These are phyloP conservation scores for Neopestalotiopsis sp. DNA, from an alignment of 2,329 filamentous ascomycete genomes.

Conservation along the genomic window DNA sequence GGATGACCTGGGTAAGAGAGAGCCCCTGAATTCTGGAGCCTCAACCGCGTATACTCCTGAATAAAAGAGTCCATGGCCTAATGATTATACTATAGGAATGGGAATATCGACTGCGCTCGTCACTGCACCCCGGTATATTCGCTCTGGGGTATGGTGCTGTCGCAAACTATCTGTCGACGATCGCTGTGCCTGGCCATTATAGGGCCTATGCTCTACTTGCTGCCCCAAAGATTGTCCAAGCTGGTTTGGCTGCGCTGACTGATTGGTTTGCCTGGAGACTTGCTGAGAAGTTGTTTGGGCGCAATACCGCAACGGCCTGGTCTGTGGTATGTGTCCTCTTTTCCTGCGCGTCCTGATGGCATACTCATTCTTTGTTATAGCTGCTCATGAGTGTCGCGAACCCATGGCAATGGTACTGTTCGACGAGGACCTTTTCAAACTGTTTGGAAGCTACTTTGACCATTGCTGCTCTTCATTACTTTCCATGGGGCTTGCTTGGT, in stretches of 20 bases:
- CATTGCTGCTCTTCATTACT: slow-evolving; percentile 76
- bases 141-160: slow-evolving; percentile 72
- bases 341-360: too few species aligned
- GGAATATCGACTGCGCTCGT: slow-evolving; percentile 84
- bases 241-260: slow-evolving; percentile 74
- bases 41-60: not conserved
- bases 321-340: slow-evolving; percentile 64
- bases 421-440: slow-evolving; percentile 92
- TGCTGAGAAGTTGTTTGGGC: slow-evolving; percentile 74
- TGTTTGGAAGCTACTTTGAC: slow-evolving; percentile 91
- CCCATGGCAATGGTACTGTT: slow-evolving; percentile 97
- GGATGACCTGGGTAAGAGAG: slow-evolving; percentile 88
- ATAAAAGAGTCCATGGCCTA: not conserved
- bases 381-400: slow-evolving; percentile 74
- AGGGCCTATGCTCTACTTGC: slow-evolving; percentile 55
- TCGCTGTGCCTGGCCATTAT: slow-evolving; percentile 15
- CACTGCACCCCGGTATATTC: slow-evolving; percentile 89
- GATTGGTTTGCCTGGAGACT: slow-evolving; percentile 92
- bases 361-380: slow-evolving; percentile 44
- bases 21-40: slow-evolving; percentile 2
- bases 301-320: slow-evolving; percentile 65
- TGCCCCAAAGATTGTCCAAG: slow-evolving; percentile 78
- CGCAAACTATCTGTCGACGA: slow-evolving; percentile 54
- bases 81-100: slow-evolving; percentile 74
- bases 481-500: slow-evolving; percentile 80